Base-by-base conservation (phyloP, 805 yeast species). In the Zygosaccharomyces kombuchaensis region DNA sequence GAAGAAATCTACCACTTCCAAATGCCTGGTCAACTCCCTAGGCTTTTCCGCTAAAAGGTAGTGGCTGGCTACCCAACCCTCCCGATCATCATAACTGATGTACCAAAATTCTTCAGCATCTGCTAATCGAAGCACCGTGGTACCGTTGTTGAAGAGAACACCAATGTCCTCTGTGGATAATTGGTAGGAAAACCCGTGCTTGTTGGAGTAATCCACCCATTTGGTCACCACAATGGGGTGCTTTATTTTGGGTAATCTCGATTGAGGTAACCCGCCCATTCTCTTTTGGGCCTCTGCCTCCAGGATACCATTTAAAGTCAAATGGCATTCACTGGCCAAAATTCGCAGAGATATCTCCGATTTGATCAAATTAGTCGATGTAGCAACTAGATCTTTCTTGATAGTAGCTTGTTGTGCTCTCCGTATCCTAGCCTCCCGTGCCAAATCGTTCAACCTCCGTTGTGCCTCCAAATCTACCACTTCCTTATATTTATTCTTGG, bases 201-300 rank as follows among this genome's bases (percentile, higher is more conserved):
- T 88, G 69, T 90, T 89, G 22, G 96, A 85, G 64, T 91, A 93
- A 64, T 93, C 99, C 23, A 95, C 98, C 99, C 99, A 93, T 63
- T 91, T 90, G 50, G 95, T 85, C 35, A 91, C 81, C 49, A 87
- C 78, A 14, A 80, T 77, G 9, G 90, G 95, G 51, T 78, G 76
- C 45, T 63, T 65, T 9, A 60, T 50, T 36, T 59, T 57, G 19
- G 67, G 64, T 48, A 58, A 54, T 44, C 62, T 52, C 35, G 63
- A 54, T 43, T 48, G 62, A 32, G 67, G 67, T 45, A 62, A 47
- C 7, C 65, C 66, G 26, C 66, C 66, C 71, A 70, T 69, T 54
- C 69, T 67, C 31, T 72, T 65, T 50, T 71, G 75, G 26, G 74
- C 72, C 48, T 73, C 76, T 7, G 75, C 69, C 48, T 68, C 69